Base-by-base conservation (phyloP, 805 yeast species). In the Yamadazyma takamatsuzukensis region DNA sequence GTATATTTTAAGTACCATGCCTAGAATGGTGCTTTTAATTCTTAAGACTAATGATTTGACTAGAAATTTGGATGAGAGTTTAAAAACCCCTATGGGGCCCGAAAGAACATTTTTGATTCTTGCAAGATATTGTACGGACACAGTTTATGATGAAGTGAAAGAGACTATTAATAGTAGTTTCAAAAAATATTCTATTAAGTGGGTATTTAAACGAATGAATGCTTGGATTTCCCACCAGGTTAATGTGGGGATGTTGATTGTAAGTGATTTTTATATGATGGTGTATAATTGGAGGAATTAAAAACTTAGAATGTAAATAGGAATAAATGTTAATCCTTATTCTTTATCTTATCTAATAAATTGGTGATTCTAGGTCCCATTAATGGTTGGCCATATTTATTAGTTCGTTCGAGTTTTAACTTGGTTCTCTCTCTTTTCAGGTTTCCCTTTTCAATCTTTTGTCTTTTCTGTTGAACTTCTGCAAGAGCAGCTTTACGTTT, bases 1-100 rank as follows among this genome's bases (percentile, higher is more conserved):
- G 95, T 61, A 72, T 11, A 72, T 93, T 29, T 64, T 93, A 25
- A 76, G 89, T 9, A 64, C 72, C 11, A 77, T 93, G 63, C 99
- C 99, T 2, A 68, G 89, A 27, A 77, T 89, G 12, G 96, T 93
- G 15, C 56, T 93, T 18, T 68, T 93, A 40, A 85, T 93, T 29
- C 64, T 93, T 49, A 93, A 93, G 53, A 94, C 99, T 0, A 93
- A 93, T 54, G 99, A 93, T 61, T 68, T 93, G 31, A 87, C 95
- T 0, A 71, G 99, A 48, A 82, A 80, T 47, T 65, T 93, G 29
- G 98, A 93, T 56, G 97, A 90, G 50, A 68, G 74, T 34, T 68
- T 90, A 35, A 74, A 83, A 29, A 78, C 80, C 40, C 95, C 96
- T 0, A 59, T 89, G 28, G 97, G 97, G 0, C 81, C 84, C 5